These are phyloP conservation scores for Taxillus chinensis DNA, from an alignment of 164 flowering plant genomes.

Conservation along the genomic window DNA sequence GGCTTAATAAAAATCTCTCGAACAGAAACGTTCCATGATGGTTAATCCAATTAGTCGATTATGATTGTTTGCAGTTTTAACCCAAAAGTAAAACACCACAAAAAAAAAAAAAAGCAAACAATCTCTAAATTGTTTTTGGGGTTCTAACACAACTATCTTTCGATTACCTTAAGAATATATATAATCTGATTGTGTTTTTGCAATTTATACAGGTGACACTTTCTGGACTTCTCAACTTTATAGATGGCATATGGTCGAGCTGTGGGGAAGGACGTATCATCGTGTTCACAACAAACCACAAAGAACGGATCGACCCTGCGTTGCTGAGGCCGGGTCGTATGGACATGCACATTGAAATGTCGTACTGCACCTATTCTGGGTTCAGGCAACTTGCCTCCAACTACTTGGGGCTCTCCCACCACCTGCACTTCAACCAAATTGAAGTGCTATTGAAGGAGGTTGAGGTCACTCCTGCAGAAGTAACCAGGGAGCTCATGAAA, in stretches of 20 bases:
- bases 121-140: too few relatives aligned
- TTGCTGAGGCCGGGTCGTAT: slow-evolving; percentile 50
- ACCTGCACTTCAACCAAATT: slow-evolving; percentile 16
- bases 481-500: slow-evolving; percentile 52
- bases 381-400: slow-evolving; percentile 37
- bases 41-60: too few relatives aligned
- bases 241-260: slow-evolving; percentile 57
- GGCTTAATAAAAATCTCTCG: too few relatives aligned
- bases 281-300: slow-evolving; percentile 50
- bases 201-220: slow-evolving; percentile 25
- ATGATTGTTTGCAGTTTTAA: too few relatives aligned
- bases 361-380: slow-evolving; percentile 28
- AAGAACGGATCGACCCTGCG: slow-evolving; percentile 41
- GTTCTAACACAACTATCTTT: too few relatives aligned
- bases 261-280: slow-evolving; percentile 60
- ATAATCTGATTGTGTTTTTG: too few relatives aligned
- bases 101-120: too few relatives aligned
- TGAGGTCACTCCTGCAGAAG: slow-evolving; percentile 50
- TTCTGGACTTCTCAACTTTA: slow-evolving; percentile 47
- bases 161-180: too few relatives aligned
- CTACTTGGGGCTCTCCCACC: slow-evolving; percentile 26
- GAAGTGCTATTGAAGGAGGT: slow-evolving; percentile 17
- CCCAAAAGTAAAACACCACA: too few relatives aligned
- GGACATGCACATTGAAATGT: slow-evolving; percentile 60
- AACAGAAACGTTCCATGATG: too few relatives aligned